phyloP scores from a whole-genome alignment of 345 rosid species.

The Bruguiera parviflora region DNA sequence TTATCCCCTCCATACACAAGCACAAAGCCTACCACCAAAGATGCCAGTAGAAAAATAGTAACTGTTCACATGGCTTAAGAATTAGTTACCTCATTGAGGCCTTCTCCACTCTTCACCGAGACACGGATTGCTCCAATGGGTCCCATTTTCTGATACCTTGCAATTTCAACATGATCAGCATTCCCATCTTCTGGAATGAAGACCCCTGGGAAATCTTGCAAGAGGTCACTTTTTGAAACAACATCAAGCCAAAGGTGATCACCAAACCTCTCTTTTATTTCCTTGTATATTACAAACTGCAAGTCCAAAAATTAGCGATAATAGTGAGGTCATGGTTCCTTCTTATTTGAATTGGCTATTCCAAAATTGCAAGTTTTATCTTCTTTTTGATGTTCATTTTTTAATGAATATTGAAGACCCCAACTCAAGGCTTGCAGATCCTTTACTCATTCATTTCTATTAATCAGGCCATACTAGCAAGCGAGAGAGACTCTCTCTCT shows the following conservation, averaged over 20 bases:
- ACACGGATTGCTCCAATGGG: constrained; percentile 69
- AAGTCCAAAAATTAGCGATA: constrained; percentile 12
- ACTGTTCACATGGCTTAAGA: background rate
- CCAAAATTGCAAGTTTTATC: too few relatives aligned
- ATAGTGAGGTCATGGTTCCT: background rate
- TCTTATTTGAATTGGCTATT: too few relatives aligned
- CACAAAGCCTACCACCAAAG: background rate
- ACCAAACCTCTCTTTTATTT: constrained; percentile 64
- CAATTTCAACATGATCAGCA: constrained; percentile 45
- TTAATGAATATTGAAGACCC: too few relatives aligned
- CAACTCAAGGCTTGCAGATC: too few relatives aligned
- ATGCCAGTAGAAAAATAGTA: background rate
- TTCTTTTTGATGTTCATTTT: too few relatives aligned
- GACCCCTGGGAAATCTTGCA: constrained; percentile 52
- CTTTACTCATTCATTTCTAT: too few relatives aligned
- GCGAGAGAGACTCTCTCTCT: too few relatives aligned
- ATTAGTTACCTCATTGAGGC: constrained; percentile 55
- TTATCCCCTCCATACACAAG: background rate
- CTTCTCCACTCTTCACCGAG: constrained; percentile 62
- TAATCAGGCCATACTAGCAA: too few relatives aligned
- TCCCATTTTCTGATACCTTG: constrained; percentile 56
- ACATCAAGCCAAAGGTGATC: constrained; percentile 84
- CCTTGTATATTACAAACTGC: constrained; percentile 81
- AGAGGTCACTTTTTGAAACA: constrained; percentile 78
- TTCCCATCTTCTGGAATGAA: constrained; percentile 54